Base-by-base conservation (phyloP, 1,284 basidiomycete genomes). In the Ceratobasidium theobromae region DNA sequence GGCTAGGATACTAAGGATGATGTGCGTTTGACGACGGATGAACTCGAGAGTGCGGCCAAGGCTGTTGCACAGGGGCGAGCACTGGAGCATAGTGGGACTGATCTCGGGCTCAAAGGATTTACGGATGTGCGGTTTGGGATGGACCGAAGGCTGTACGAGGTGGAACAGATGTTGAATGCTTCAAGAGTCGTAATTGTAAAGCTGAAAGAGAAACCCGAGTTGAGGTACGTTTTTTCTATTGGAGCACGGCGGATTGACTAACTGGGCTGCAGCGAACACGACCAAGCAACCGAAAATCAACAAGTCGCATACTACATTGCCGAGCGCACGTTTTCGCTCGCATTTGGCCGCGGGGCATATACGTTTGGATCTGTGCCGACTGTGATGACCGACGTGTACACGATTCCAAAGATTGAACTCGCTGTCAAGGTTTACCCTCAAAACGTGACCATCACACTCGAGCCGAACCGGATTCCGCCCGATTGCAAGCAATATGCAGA, bases 401-500 rank as follows among this genome's bases (percentile, higher is more conserved):
- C 81, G 9, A 89, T 94, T 43, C 89, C 93, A 0, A 87, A 88
- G 72, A 82, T 96, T 68, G 90, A 95, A 72, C 88, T 87, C 69
- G 79, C 84, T 5, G 83, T 94, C 71, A 86, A 87, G 49, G 76
- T 95, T 16, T 84, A 89, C 65, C 85, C 89, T 28, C 78, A 86
- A 69, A 89, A 88, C 70, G 75, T 86, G 32, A 78, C 81, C 8
- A 81, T 91, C 40, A 75, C 81, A 1, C 84, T 87, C 0, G 89
- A 91, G 68, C 70, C 70, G 69, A 70, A 67, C 25, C 45, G 60
- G 74, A 82, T 91, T 65, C 79, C 83, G 3, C 71, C 75, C 2
- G 95, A 96, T 46, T 87, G 86, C 40, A 77, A 86, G 8, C 86
- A 84, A 66, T 99, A 96, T 97, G 94, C 94, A 16, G 91, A 95